These are phyloP conservation scores for Asterochloris erici DNA, from an alignment of 139 green algal species.

Conservation along the genomic window DNA sequence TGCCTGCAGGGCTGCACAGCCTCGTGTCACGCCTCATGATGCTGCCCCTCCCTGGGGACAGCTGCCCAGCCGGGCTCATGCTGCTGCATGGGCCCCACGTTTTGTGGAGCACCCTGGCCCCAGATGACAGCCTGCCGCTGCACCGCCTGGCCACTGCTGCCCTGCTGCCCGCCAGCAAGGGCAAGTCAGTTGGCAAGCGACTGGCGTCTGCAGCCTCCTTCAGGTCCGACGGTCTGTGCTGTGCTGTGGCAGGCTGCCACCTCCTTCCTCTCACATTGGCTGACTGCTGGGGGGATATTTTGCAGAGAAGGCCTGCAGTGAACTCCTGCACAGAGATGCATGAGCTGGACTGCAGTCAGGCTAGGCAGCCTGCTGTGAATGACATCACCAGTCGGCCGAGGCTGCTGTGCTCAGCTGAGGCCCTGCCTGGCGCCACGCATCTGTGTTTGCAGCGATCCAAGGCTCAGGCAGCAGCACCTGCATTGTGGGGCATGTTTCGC, in stretches of 20 bases:
- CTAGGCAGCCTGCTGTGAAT: too few species aligned
- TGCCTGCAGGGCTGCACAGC: constrained; percentile 12
- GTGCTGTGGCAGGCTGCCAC: neutral
- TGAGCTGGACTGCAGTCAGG: neutral
- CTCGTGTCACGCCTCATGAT: constrained; percentile 9
- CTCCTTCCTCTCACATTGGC: neutral
- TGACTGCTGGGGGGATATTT: neutral
- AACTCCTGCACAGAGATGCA: neutral
- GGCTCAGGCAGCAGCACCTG: too few species aligned
- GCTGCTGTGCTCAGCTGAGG: too few species aligned
- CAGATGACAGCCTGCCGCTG: constrained; percentile 23
- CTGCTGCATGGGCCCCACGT: constrained; percentile 29
- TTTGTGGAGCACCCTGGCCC: constrained; percentile 30
- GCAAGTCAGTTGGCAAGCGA: constrained; percentile 16
- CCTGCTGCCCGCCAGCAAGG: constrained; percentile 19
- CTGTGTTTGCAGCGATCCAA: too few species aligned
- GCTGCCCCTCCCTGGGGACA: neutral
- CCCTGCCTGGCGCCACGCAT: too few species aligned
- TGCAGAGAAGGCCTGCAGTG: neutral
- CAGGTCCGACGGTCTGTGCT: neutral
- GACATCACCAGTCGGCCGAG: too few species aligned
- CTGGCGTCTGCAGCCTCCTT: neutral
- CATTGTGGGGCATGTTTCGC: too few species aligned
- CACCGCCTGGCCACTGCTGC: constrained; percentile 16
- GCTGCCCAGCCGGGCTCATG: constrained; percentile 20